Percentiles rank a stretch among this genome's conserved stretches.
phyloP scores from a whole-genome alignment of 2,329 filamentous ascomycete genomes.

The Colletotrichum eleusines region DNA sequence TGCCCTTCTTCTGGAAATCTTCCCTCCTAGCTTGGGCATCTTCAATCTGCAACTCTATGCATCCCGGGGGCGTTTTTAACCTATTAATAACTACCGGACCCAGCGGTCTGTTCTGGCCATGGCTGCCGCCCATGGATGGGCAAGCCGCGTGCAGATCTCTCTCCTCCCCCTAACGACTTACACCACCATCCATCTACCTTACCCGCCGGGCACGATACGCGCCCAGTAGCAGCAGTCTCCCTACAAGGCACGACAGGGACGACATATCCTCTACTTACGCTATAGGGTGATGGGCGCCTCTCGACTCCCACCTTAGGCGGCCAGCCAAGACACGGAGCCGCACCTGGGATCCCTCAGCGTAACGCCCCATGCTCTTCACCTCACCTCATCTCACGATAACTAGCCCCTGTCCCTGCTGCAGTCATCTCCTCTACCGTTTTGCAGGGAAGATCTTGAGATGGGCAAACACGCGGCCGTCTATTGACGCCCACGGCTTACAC shows the following conservation, averaged over 20 bases:
- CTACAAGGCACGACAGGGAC: conserved; percentile 20
- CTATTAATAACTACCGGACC: conserved; percentile 42
- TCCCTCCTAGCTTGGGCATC: conserved; percentile 13
- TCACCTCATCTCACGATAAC: neutral
- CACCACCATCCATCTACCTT: neutral
- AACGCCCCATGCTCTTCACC: conserved; percentile 28
- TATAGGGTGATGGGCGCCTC: conserved; percentile 7
- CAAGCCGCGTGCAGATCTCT: conserved; percentile 23
- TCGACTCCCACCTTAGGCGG: conserved; percentile 1
- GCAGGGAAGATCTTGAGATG: conserved; percentile 33
- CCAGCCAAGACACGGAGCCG: neutral
- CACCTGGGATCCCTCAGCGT: conserved; percentile 23
- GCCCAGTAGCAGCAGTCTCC: conserved; percentile 18
- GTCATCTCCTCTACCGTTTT: neutral
- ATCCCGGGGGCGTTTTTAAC: conserved; percentile 9
- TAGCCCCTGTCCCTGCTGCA: neutral
- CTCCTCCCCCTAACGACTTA: neutral
- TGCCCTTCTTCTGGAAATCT: conserved; percentile 32
- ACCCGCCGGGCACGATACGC: conserved; percentile 26
- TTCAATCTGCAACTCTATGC: conserved; percentile 3
- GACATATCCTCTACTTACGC: conserved; percentile 1
- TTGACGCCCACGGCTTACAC: conserved; percentile 28
- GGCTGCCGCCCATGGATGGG: conserved; percentile 9
- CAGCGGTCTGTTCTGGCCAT: conserved; percentile 3
- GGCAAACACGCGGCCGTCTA: conserved; percentile 21